A percentile compares a stretch with the other conserved stretches of the same genome.
Evolutionary conservation across 106 monocot species (phyloP).

Genomic region (Hemerocallis citrina): DNA sequence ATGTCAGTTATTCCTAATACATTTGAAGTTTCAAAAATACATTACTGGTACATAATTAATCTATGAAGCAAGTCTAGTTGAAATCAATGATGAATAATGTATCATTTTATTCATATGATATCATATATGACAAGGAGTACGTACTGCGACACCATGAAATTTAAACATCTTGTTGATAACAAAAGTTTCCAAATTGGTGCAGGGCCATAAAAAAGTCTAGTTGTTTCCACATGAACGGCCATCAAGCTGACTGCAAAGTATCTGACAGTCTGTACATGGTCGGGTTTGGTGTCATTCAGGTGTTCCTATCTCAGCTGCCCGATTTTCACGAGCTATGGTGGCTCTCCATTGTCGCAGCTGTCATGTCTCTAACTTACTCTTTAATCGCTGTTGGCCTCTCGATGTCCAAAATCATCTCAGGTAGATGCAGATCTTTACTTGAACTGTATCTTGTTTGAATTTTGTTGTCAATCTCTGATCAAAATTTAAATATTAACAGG

Average conservation of each 20-base stretch:
- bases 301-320: slow-evolving; percentile 43
- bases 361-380: slow-evolving; percentile 47
- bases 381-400: slow-evolving; percentile 34
- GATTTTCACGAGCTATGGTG: slow-evolving; percentile 49
- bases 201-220: slow-evolving; percentile 28
- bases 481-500: slow-evolving; percentile 8
- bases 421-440: neutral
- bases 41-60: too few relatives aligned
- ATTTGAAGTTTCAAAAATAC: too few relatives aligned
- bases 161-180: too few relatives aligned
- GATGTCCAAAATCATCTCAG: slow-evolving; percentile 18
- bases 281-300: slow-evolving; percentile 32
- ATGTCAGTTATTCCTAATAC: too few relatives aligned
- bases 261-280: slow-evolving; percentile 32
- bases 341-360: slow-evolving; percentile 39
- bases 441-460: neutral
- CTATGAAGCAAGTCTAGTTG: too few relatives aligned
- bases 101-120: too few relatives aligned
- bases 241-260: slow-evolving; percentile 18
- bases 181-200: neutral
- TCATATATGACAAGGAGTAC: too few relatives aligned
- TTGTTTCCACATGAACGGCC: slow-evolving; percentile 35
- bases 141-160: neutral
- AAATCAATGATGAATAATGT: too few relatives aligned
- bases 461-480: slow-evolving; percentile 9